Conservation (phyloP, 495 filamentous ascomycete genomes). For the Lasiosphaeria miniovina region DNA sequence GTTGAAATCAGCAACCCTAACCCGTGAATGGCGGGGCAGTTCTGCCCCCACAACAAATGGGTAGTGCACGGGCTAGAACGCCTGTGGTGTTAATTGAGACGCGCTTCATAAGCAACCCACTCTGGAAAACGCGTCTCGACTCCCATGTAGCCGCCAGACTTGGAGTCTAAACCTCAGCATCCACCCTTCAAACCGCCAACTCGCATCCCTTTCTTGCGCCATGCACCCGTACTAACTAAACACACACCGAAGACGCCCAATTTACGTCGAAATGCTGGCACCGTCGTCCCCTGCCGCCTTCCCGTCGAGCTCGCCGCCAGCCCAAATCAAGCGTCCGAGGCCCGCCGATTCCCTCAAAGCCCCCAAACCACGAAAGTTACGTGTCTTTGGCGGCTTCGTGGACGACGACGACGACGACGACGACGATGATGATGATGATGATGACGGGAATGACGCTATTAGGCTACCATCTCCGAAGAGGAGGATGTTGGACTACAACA, state of each 20-base stretch:
- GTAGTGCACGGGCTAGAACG: not conserved
- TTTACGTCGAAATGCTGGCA: slow-evolving; percentile 26
- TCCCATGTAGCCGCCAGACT: not conserved
- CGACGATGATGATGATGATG: slow-evolving; percentile 44
- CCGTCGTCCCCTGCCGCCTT: slow-evolving; percentile 61
- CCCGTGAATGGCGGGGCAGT: too few species aligned
- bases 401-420: slow-evolving; percentile 45
- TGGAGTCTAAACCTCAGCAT: not conserved
- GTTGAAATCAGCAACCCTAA: too few species aligned
- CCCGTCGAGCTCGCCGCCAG: slow-evolving; percentile 54
- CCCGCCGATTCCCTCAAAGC: slow-evolving; percentile 18
- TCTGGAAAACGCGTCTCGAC: not conserved
- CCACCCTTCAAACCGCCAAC: not conserved
- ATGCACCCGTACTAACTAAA: not conserved
- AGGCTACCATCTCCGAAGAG: slow-evolving; percentile 38
- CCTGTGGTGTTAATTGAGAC: not conserved
- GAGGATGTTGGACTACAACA: slow-evolving; percentile 28
- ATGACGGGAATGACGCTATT: slow-evolving; percentile 31
- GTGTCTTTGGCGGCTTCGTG: slow-evolving; percentile 41
- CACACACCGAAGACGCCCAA: not conserved
- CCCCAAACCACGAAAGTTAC: slow-evolving; percentile 21
- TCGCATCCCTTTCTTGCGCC: not conserved
- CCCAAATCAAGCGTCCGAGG: slow-evolving; percentile 38
- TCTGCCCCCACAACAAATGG: too few species aligned
- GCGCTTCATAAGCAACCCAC: not conserved